Evolutionary conservation across 164 flowering plant genomes (phyloP).

Genomic region (Vitis cinerea): DNA sequence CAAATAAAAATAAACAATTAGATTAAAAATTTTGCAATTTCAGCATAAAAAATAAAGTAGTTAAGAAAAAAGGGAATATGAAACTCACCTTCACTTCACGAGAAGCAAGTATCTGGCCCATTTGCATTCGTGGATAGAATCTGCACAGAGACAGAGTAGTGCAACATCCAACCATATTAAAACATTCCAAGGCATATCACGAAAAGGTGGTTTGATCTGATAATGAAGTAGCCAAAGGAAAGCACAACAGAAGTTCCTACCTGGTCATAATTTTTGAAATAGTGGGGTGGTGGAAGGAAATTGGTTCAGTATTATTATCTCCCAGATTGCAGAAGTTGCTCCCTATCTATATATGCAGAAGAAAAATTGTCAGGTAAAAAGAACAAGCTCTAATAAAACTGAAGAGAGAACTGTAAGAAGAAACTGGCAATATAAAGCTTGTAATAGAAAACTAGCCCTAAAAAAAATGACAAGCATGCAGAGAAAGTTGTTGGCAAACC

Average conservation of each 20-base stretch:
- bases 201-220: neutral
- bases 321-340: slow-evolving; percentile 38
- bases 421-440: neutral
- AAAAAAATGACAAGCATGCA: neutral
- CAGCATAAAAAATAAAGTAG: slow-evolving; percentile 4
- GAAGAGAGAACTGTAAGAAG: slow-evolving; percentile 7
- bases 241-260: slow-evolving; percentile 30
- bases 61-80: neutral
- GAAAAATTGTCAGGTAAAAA: neutral
- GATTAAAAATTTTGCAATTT: neutral
- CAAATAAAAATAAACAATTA: slow-evolving; percentile 5
- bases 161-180: neutral
- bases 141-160: slow-evolving; percentile 31
- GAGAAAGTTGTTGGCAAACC: slow-evolving; percentile 33
- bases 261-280: slow-evolving; percentile 55
- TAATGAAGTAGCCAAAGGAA: neutral
- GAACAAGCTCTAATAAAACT: too few species aligned
- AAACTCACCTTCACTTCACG: slow-evolving; percentile 64
- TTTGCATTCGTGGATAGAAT: slow-evolving; percentile 62
- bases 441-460: too few species aligned
- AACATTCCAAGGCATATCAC: neutral
- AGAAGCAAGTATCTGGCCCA: slow-evolving; percentile 56
- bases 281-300: slow-evolving; percentile 14
- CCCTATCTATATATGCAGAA: slow-evolving; percentile 37
- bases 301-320: slow-evolving; percentile 25